Conservation (phyloP, 305 asterid species). For the Caryopteris hybrid region DNA sequence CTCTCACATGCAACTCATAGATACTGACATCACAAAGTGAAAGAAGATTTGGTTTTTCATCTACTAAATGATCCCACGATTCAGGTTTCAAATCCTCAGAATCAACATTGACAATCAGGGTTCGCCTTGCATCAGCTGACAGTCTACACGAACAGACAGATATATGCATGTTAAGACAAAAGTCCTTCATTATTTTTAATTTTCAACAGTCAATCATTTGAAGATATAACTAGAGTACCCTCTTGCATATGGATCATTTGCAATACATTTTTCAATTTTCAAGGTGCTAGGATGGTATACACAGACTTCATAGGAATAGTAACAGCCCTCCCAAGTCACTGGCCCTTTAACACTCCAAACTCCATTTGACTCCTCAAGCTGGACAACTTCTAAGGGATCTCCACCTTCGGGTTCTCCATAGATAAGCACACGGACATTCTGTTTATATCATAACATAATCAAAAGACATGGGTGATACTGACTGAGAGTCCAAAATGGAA, state of each 20-base stretch:
- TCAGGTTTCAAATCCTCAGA: conserved; percentile 79
- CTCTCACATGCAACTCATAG: conserved; percentile 93
- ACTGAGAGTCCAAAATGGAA: conserved; percentile 12
- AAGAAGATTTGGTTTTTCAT: conserved; percentile 61
- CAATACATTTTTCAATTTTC: conserved; percentile 65
- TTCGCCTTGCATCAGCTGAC: conserved; percentile 74
- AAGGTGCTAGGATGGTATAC: conserved; percentile 88
- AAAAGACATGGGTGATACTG: conserved; percentile 3
- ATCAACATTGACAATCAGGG: conserved; percentile 67
- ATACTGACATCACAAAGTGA: conserved; percentile 82
- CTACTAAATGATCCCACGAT: conserved; percentile 72
- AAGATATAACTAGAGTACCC: conserved; percentile 51
- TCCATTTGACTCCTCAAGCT: conserved; percentile 72
- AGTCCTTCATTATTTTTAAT: neutral
- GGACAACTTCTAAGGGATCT: conserved; percentile 51
- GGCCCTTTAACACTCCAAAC: conserved; percentile 86
- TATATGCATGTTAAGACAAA: conserved; percentile 4
- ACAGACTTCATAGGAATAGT: conserved; percentile 85
- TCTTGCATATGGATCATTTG: conserved; percentile 94
- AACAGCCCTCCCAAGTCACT: conserved; percentile 79
- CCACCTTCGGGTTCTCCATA: conserved; percentile 51
- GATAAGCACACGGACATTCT: conserved; percentile 62
- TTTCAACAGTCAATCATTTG: neutral
- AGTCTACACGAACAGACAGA: conserved; percentile 45
- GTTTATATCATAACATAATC: conserved; percentile 26